A percentile compares a stretch with the other conserved stretches of the same genome.
These are phyloP conservation scores for Scortechinia acanthostroma DNA, from an alignment of 2,329 filamentous ascomycete species.

Conservation along the genomic window DNA sequence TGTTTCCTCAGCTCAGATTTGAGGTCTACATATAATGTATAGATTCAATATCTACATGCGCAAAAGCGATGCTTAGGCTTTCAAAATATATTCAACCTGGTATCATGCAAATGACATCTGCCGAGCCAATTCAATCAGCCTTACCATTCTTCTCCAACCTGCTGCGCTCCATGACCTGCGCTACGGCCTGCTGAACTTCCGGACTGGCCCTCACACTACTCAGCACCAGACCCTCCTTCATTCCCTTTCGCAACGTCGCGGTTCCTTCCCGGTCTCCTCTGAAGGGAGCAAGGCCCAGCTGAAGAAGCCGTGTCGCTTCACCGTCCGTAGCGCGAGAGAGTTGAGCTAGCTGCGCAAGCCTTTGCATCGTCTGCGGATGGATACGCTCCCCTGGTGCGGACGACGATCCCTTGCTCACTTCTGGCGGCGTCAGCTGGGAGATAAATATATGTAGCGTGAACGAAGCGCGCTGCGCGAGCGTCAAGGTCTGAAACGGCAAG, in stretches of 20 bases:
- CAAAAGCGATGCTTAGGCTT: no score
- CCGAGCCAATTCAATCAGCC: no score
- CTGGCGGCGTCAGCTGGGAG: not conserved
- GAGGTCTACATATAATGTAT: no score
- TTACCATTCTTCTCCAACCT: not conserved
- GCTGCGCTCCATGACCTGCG: not conserved
- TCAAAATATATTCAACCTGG: no score
- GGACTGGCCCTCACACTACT: not conserved
- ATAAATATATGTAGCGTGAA: not conserved
- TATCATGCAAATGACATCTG: no score
- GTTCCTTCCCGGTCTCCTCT: not conserved
- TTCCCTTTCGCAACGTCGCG: not conserved
- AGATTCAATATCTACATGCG: no score
- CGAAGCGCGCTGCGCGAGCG: not conserved
- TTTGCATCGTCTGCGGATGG: not conserved
- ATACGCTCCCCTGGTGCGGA: no score
- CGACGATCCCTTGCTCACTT: not conserved
- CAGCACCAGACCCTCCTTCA: not conserved
- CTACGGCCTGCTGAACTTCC: not conserved
- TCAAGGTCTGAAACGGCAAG: not conserved
- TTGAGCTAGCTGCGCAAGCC: not conserved
- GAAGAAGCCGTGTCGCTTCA: not conserved
- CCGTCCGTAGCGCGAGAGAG: not conserved
- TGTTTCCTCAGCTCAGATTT: no score
- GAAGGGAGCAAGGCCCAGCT: not conserved